Evolutionary conservation across 331 rosid genomes (phyloP).

Genomic region (Phaseolus coccineus): DNA sequence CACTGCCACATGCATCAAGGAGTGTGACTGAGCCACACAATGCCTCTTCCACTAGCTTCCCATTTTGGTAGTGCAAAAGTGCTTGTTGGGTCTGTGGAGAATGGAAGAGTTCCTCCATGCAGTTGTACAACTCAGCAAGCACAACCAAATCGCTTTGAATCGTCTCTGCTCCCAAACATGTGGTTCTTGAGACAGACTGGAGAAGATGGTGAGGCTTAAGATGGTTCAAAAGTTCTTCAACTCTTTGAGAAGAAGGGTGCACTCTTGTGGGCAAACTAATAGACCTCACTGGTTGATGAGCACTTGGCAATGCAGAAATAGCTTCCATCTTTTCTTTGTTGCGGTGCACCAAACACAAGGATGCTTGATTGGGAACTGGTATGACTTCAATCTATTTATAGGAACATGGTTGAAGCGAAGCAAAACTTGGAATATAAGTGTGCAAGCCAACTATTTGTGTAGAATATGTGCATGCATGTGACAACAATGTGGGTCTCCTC

Average conservation of each 20-base stretch:
- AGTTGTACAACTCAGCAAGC: constrained; percentile 66
- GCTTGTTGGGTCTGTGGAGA: constrained; percentile 63
- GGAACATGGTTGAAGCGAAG: constrained; percentile 39
- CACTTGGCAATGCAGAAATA: constrained; percentile 33
- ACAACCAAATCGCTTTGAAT: constrained; percentile 59
- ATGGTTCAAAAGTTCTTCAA: constrained; percentile 63
- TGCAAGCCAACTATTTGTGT: constrained; percentile 34
- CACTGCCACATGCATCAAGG: constrained; percentile 57
- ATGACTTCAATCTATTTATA: constrained; percentile 47
- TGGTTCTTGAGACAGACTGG: constrained; percentile 28
- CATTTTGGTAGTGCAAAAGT: constrained; percentile 57
- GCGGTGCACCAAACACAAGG: constrained; percentile 30
- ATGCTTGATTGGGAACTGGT: constrained; percentile 40
- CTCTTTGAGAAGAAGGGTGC: constrained; percentile 63
- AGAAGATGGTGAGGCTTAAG: constrained; percentile 46
- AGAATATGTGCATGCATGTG: constrained; percentile 62
- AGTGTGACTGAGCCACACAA: constrained; percentile 63
- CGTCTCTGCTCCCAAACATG: constrained; percentile 48
- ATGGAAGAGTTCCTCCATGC: constrained; percentile 64
- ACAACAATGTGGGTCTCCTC: constrained; percentile 55
- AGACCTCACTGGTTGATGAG: constrained; percentile 70
- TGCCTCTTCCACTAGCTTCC: constrained; percentile 64
- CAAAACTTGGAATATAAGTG: constrained; percentile 13
- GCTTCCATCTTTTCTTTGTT: constrained; percentile 60
- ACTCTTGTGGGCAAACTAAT: constrained; percentile 87